These are phyloP conservation scores for Oryza coarctata DNA, from an alignment of 176 grass and related monocot genomes.

Conservation along the genomic window DNA sequence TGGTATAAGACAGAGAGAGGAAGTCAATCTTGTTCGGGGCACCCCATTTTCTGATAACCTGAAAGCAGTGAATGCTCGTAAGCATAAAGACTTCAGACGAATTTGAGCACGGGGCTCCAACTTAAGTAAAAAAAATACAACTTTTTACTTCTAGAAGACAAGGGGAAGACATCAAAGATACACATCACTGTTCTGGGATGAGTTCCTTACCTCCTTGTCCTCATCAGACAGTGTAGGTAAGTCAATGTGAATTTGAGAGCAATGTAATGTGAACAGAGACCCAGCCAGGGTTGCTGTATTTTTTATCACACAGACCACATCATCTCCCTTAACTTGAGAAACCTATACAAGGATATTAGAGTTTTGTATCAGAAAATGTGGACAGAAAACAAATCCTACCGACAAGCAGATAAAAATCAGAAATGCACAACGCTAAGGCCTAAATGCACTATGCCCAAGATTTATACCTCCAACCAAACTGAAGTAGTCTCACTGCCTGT, in stretches of 20 bases:
- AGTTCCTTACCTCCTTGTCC: conserved; percentile 69
- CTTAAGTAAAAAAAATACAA: not conserved
- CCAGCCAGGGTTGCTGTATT: conserved; percentile 87
- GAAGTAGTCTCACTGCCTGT: conserved; percentile 99
- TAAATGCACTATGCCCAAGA: not conserved
- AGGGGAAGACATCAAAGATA: not conserved
- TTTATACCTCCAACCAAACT: conserved; percentile 90
- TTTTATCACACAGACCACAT: conserved; percentile 90
- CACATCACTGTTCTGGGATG: not conserved
- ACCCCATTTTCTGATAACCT: conserved; percentile 94
- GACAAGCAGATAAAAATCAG: not conserved
- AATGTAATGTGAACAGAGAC: conserved; percentile 87
- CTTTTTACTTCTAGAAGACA: not conserved
- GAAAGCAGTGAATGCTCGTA: conserved; percentile 29
- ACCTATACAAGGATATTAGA: conserved; percentile 51
- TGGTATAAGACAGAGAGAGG: conserved; percentile 94
- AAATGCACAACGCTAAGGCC: not conserved
- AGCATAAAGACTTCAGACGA: not conserved
- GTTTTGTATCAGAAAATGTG: conserved; percentile 14
- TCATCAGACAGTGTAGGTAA: conserved; percentile 85
- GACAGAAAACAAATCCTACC: not conserved
- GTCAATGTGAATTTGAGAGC: conserved; percentile 89
- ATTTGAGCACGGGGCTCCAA: not conserved
- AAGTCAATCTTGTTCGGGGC: conserved; percentile 98
- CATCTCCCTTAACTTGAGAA: conserved; percentile 84